Evolutionary conservation across 805 yeast genomes (phyloP).

Genomic region (Wickerhamiella siamensis): DNA sequence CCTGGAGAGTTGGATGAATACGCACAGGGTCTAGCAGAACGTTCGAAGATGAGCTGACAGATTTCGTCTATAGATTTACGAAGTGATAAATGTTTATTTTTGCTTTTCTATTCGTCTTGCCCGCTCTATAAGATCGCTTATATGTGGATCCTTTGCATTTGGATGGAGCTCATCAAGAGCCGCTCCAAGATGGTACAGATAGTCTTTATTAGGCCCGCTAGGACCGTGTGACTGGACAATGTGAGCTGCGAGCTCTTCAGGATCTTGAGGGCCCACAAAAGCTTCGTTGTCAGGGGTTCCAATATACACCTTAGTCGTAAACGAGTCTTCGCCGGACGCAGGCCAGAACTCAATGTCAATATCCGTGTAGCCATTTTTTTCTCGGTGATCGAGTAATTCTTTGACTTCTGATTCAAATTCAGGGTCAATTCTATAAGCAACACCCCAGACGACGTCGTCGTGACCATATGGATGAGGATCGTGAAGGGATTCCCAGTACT

Average conservation of each 20-base stretch:
- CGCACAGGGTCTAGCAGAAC: not conserved
- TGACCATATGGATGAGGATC: slow-evolving; percentile 28
- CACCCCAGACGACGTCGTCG: slow-evolving; percentile 47
- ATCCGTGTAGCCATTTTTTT: slow-evolving; percentile 74
- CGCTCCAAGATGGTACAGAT: slow-evolving; percentile 39
- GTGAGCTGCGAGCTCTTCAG: slow-evolving; percentile 42
- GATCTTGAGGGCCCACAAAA: slow-evolving; percentile 68
- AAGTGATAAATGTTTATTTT: not conserved
- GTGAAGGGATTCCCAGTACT: slow-evolving; percentile 34
- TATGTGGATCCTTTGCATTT: slow-evolving; percentile 29
- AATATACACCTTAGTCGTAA: slow-evolving; percentile 57
- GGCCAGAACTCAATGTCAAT: slow-evolving; percentile 54
- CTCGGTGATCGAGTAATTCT: slow-evolving; percentile 64
- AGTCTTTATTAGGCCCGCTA: slow-evolving; percentile 68
- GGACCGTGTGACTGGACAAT: slow-evolving; percentile 54
- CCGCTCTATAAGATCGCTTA: slow-evolving; percentile 25
- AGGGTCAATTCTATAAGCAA: slow-evolving; percentile 67
- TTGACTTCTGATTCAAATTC: slow-evolving; percentile 45
- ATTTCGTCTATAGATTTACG: not conserved
- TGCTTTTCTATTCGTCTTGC: slow-evolving; percentile 18
- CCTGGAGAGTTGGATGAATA: slow-evolving; percentile 18
- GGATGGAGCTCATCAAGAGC: slow-evolving; percentile 34
- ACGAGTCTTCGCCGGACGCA: slow-evolving; percentile 21
- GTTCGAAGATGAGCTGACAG: not conserved
- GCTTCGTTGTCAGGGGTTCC: slow-evolving; percentile 73